A percentile compares a stretch with the other conserved stretches of the same genome.
phyloP scores from a whole-genome alignment of 352 stramenopile species.

The Peronosclerospora sorghi region DNA sequence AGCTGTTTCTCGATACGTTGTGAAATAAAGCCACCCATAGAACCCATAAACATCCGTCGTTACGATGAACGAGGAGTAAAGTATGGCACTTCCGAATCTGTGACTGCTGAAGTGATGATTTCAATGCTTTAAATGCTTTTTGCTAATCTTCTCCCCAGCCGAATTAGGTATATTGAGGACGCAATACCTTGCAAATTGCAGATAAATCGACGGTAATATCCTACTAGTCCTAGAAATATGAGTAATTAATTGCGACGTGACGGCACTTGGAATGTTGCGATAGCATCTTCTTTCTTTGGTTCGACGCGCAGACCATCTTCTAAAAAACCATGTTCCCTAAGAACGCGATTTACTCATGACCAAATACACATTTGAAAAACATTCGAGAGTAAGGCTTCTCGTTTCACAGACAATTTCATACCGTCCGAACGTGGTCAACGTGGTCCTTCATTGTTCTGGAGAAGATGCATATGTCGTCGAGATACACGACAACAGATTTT shows the following conservation, averaged over 20 bases:
- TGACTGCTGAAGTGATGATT: too few species aligned
- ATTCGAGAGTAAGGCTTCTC: background rate
- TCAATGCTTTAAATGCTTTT: too few species aligned
- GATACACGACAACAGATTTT: conserved; percentile 2
- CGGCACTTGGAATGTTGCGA: background rate
- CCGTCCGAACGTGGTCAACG: background rate
- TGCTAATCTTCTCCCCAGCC: too few species aligned
- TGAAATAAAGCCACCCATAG: too few species aligned
- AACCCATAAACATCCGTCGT: too few species aligned
- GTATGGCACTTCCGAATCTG: too few species aligned
- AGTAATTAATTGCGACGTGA: background rate
- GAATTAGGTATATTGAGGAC: background rate
- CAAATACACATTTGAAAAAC: background rate
- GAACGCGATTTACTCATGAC: background rate
- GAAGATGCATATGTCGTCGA: conserved; percentile 6
- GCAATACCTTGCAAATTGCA: background rate
- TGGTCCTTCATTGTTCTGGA: conserved; percentile 1
- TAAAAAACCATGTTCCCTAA: background rate
- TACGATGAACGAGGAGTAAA: too few species aligned
- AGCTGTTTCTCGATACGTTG: background rate
- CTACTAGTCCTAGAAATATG: background rate
- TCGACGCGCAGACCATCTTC: too few species aligned
- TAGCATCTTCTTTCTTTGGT: too few species aligned
- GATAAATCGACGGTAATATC: background rate
- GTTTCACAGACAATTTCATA: background rate